Conservation (phyloP, 2,329 filamentous ascomycete genomes). For the Capronia americana region DNA sequence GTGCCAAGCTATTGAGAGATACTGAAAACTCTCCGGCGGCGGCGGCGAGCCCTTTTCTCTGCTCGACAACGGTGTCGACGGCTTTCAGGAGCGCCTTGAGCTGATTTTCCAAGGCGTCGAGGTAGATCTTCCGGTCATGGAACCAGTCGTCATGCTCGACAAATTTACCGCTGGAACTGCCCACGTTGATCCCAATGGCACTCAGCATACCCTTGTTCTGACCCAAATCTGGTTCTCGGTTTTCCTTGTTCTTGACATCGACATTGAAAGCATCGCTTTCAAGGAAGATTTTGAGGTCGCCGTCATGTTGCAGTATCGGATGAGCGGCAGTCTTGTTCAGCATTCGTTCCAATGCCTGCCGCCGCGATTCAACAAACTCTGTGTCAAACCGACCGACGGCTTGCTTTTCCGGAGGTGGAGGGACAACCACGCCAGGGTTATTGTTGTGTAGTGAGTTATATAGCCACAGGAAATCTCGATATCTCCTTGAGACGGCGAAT, state of each 20-base stretch:
- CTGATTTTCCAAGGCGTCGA: conserved; percentile 91
- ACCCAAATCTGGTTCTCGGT: conserved; percentile 80
- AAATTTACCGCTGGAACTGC: conserved; percentile 78
- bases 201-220: conserved; percentile 95
- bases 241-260: conserved; percentile 97
- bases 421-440: conserved; percentile 92
- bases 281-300: conserved; percentile 92
- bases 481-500: conserved; percentile 91
- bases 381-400: conserved; percentile 94
- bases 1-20: conserved; percentile 88
- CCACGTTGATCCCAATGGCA: conserved; percentile 78
- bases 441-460: conserved; percentile 94
- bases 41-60: conserved; percentile 92
- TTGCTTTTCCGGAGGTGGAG: conserved; percentile 96
- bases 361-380: conserved; percentile 92
- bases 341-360: conserved; percentile 95
- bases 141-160: conserved; percentile 99
- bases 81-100: conserved; percentile 89
- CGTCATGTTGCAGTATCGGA: conserved; percentile 88
- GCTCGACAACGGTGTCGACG: conserved; percentile 88
- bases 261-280: conserved; percentile 96
- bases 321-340: conserved; percentile 93
- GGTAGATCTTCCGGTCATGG: conserved; percentile 91
- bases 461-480: conserved; percentile 96
- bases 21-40: conserved; percentile 91